Conservation (phyloP, 2,329 filamentous ascomycete species). For the Epichloe sp. region DNA sequence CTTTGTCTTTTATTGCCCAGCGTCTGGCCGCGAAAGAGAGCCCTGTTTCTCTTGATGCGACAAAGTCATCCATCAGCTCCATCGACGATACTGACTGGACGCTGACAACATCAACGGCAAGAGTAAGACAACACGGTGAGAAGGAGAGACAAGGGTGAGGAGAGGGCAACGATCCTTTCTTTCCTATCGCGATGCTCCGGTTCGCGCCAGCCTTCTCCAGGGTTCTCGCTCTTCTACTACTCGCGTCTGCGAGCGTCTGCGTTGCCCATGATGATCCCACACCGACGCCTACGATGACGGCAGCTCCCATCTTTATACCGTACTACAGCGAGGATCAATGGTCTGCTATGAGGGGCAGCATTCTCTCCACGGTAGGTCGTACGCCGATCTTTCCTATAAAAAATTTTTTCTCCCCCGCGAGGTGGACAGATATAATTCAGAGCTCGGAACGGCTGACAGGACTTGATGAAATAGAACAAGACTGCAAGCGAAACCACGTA, state of each 20-base stretch:
- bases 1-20: not conserved
- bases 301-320: constrained; percentile 32
- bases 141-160: not conserved
- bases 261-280: constrained; percentile 7
- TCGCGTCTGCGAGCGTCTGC: constrained; percentile 5
- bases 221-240: constrained; percentile 9
- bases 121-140: not conserved
- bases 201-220: not conserved
- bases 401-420: not conserved
- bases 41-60: not conserved
- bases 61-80: not conserved
- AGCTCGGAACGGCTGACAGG: not conserved
- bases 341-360: constrained; percentile 31
- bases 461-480: constrained; percentile 18
- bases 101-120: not conserved
- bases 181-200: not conserved
- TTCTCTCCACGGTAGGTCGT: constrained; percentile 27
- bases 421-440: not conserved
- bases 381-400: not conserved
- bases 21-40: not conserved
- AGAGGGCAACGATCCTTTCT: not conserved
- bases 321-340: constrained; percentile 29
- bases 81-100: not conserved
- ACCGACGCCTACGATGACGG: constrained; percentile 19
- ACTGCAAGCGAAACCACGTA: constrained; percentile 27